Percentiles rank a stretch among this genome's conserved stretches.
phyloP scores from a whole-genome alignment of 1,139 yeast species.

The Saccharomyces hybrid region DNA sequence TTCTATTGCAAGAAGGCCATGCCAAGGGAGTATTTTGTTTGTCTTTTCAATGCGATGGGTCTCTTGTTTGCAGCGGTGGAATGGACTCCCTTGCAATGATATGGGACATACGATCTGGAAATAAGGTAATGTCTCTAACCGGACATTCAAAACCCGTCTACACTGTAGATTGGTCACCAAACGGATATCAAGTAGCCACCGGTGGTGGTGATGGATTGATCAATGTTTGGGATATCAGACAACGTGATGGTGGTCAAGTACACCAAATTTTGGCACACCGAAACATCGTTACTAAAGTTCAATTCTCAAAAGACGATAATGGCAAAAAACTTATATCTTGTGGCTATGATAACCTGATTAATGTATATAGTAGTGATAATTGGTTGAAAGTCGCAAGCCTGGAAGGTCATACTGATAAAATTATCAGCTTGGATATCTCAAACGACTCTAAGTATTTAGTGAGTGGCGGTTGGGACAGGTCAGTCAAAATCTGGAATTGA shows the following conservation, averaged over 20 bases:
- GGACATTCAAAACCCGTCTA: conserved; percentile 73
- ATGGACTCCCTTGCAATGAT: conserved; percentile 64
- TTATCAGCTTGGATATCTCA: conserved; percentile 61
- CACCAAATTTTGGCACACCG: conserved; percentile 70
- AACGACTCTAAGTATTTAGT: conserved; percentile 40
- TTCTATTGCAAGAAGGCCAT: conserved; percentile 78
- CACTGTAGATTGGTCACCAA: conserved; percentile 64
- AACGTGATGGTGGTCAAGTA: conserved; percentile 31
- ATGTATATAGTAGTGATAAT: conserved; percentile 63
- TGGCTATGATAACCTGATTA: conserved; percentile 64
- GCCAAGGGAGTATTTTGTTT: conserved; percentile 62
- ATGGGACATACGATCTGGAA: conserved; percentile 87
- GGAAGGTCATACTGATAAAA: conserved; percentile 61
- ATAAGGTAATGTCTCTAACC: conserved; percentile 48
- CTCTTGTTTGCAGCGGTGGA: conserved; percentile 71
- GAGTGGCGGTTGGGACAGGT: conserved; percentile 80
- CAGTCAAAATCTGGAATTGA: conserved; percentile 53
- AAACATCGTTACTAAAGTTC: conserved; percentile 47
- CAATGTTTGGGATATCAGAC: conserved; percentile 82
- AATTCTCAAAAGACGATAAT: conserved; percentile 31
- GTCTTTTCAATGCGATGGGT: conserved; percentile 70
- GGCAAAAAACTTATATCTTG: conserved; percentile 46
- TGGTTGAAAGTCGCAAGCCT: conserved; percentile 57
- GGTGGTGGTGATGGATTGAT: conserved; percentile 81
- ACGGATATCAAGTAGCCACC: conserved; percentile 70